Conservation (phyloP, 306 rosid genomes). For the Macrotyloma uniflorum region DNA sequence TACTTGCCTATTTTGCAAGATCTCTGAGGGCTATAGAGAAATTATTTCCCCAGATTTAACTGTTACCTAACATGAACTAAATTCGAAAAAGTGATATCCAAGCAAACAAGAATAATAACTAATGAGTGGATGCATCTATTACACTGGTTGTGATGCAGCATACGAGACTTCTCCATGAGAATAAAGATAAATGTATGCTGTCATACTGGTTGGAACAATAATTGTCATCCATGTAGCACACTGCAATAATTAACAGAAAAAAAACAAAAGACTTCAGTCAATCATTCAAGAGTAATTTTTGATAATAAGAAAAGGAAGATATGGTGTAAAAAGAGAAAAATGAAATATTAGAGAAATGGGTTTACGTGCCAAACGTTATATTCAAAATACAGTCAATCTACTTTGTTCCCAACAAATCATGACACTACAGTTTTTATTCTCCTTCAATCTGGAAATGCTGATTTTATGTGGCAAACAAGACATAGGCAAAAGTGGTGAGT, state of each 20-base stretch:
- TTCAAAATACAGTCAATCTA: too few species aligned
- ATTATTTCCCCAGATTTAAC: not conserved
- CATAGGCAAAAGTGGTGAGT: conserved; percentile 25
- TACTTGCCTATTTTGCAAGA: not conserved
- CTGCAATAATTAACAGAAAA: conserved; percentile 56
- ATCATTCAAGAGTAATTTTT: conserved; percentile 20
- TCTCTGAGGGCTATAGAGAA: not conserved
- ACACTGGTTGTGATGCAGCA: conserved; percentile 99
- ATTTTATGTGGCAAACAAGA: conserved; percentile 8
- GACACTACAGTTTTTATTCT: conserved; percentile 17
- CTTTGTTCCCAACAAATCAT: conserved; percentile 28
- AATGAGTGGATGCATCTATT: conserved; percentile 89
- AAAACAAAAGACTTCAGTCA: not conserved
- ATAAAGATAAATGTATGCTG: conserved; percentile 93
- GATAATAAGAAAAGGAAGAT: not conserved
- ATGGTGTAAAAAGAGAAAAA: not conserved
- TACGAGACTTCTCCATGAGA: conserved; percentile 95
- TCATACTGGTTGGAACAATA: conserved; percentile 94
- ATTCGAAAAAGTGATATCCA: conserved; percentile 31
- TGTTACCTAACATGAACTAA: not conserved
- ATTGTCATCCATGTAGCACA: conserved; percentile 99
- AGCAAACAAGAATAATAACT: conserved; percentile 31
- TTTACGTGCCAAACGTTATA: too few species aligned
- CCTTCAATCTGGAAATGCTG: not conserved
- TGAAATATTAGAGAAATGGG: conserved; percentile 4